A percentile compares a stretch with the other conserved stretches of the same genome.
Evolutionary conservation across 139 green algal genomes (phyloP).

Genomic region (Chlorella sp.): DNA sequence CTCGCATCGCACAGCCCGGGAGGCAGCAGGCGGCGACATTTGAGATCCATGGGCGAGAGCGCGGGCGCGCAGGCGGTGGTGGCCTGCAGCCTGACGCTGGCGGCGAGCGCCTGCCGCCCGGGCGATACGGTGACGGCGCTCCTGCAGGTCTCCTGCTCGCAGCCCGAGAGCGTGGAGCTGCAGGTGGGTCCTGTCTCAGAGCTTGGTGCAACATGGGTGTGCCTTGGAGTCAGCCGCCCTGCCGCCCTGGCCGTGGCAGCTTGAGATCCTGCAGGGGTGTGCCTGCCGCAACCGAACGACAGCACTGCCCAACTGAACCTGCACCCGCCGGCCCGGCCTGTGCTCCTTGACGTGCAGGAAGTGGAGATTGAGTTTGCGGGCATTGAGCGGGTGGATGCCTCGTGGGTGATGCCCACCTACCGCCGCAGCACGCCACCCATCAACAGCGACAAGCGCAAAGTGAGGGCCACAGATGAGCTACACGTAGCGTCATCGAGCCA

Average conservation of each 20-base stretch:
- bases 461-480: neutral
- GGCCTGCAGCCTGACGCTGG: slow-evolving; percentile 21
- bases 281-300: neutral
- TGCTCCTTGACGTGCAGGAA: slow-evolving; percentile 4
- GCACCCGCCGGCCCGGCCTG: neutral
- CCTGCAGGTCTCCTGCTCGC: slow-evolving; percentile 38
- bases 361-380: slow-evolving; percentile 50
- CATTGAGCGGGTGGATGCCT: slow-evolving; percentile 58
- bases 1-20: too few relatives aligned
- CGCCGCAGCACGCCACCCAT: slow-evolving; percentile 25
- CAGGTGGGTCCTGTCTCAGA: slow-evolving; percentile 19
- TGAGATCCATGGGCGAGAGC: neutral
- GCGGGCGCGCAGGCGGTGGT: neutral
- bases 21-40: neutral
- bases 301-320: slow-evolving; percentile 50
- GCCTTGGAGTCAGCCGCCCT: too few relatives aligned
- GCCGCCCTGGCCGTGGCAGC: too few relatives aligned
- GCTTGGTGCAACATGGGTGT: too few relatives aligned
- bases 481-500: too few relatives aligned
- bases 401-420: slow-evolving; percentile 52
- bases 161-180: slow-evolving; percentile 33
- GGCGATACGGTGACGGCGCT: slow-evolving; percentile 49
- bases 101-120: slow-evolving; percentile 18
- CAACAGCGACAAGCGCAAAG: slow-evolving; percentile 49
- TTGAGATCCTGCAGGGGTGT: too few relatives aligned